Evolutionary conservation across 176 grass and related monocot species (phyloP).

Genomic region (Hordeum vulgare): DNA sequence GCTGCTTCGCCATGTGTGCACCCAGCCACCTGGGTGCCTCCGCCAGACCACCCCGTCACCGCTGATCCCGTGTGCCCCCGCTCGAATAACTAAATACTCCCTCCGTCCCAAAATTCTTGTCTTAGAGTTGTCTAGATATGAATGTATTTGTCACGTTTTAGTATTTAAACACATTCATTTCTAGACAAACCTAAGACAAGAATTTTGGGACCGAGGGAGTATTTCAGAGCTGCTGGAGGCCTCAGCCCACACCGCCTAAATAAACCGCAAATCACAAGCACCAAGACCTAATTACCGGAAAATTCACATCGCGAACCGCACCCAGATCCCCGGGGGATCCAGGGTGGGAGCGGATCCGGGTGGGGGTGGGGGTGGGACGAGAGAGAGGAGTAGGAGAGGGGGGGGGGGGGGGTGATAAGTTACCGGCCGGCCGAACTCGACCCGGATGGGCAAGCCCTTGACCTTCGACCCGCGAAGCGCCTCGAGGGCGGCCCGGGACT

Average conservation of each 20-base stretch:
- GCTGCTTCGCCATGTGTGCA: too few species aligned
- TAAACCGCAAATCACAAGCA: neutral
- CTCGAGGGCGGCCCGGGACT: conserved; percentile 49
- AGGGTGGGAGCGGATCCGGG: neutral
- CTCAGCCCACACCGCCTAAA: neutral
- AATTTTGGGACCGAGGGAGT: too few species aligned
- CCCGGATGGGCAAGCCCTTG: conserved; percentile 42
- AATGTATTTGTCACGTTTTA: too few species aligned
- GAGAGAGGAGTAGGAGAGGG: too few species aligned
- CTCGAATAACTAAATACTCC: neutral
- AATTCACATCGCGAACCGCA: neutral
- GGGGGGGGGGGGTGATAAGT: neutral
- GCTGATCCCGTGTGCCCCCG: too few species aligned
- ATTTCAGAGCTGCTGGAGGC: neutral
- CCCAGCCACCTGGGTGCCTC: too few species aligned
- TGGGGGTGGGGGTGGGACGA: neutral
- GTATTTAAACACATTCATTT: too few species aligned
- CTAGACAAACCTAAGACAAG: too few species aligned
- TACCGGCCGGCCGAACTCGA: conserved; percentile 80
- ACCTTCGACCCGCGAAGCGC: conserved; percentile 46
- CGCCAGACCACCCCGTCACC: too few species aligned
- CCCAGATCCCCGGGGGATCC: neutral
- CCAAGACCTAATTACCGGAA: conserved; percentile 6
- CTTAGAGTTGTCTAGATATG: too few species aligned
- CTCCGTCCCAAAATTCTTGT: too few species aligned